Evolutionary conservation across 495 filamentous ascomycete species (phyloP).

Genomic region (Terfezia claveryi): DNA sequence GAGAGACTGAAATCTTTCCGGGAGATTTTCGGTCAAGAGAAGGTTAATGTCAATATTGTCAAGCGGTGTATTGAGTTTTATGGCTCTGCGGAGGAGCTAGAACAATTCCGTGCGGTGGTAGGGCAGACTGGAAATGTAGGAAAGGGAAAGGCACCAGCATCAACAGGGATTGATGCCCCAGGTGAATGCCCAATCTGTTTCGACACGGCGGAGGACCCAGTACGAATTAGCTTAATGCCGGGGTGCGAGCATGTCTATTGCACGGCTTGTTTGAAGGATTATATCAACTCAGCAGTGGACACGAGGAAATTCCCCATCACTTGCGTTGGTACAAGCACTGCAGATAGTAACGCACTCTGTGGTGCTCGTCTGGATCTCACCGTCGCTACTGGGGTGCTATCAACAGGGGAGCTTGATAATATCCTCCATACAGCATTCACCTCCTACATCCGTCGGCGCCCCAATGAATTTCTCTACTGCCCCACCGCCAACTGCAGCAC

Average conservation of each 20-base stretch:
- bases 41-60: conserved; percentile 3
- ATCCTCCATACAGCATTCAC: conserved; percentile 18
- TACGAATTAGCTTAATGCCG: background rate
- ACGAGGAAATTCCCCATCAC: conserved; percentile 17
- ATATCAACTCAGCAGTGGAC: conserved; percentile 11
- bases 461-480: conserved; percentile 19
- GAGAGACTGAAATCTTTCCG: conserved; percentile 2
- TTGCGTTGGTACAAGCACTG: conserved; percentile 14
- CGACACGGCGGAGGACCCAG: conserved; percentile 13
- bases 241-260: conserved; percentile 24
- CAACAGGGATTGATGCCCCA: background rate
- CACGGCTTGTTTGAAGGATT: conserved; percentile 19
- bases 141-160: background rate
- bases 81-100: background rate
- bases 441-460: conserved; percentile 14
- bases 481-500: conserved; percentile 21
- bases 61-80: conserved; percentile 6
- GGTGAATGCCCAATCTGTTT: conserved; percentile 21
- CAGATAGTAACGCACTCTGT: background rate
- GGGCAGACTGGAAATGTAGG: background rate
- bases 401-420: conserved; percentile 8
- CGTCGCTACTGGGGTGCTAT: conserved; percentile 5
- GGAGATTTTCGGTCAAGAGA: conserved; percentile 5
- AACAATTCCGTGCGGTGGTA: background rate
- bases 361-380: background rate